Evolutionary conservation across 805 yeast genomes (phyloP).

Genomic region (Candida maris): DNA sequence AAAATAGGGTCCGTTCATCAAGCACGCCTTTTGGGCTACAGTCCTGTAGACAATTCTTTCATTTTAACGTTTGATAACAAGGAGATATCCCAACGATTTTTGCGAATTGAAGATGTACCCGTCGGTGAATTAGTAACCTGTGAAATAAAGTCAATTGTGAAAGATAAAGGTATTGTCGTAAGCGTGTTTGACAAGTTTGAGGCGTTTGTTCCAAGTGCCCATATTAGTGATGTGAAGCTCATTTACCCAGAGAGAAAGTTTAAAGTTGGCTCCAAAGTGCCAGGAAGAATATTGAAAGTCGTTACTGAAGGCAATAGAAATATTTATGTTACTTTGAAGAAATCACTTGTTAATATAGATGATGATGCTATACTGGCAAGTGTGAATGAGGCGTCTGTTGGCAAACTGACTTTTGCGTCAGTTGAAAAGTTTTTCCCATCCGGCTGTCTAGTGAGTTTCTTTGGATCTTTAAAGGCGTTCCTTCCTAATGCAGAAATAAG

Average conservation of each 20-base stretch:
- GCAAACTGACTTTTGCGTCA: conserved; percentile 63
- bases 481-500: conserved; percentile 86
- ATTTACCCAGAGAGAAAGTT: conserved; percentile 90
- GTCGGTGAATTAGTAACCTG: conserved; percentile 63
- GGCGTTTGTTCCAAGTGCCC: conserved; percentile 70
- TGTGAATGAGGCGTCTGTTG: conserved; percentile 38
- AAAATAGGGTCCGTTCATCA: conserved; percentile 61
- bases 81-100: conserved; percentile 58
- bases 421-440: conserved; percentile 65
- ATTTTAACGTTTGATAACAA: conserved; percentile 67
- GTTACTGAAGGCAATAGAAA: conserved; percentile 41
- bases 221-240: conserved; percentile 80
- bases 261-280: conserved; percentile 78
- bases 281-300: conserved; percentile 63
- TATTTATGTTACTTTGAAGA: conserved; percentile 70
- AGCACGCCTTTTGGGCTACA: conserved; percentile 76
- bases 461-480: conserved; percentile 73
- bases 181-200: conserved; percentile 62
- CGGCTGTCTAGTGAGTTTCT: conserved; percentile 84
- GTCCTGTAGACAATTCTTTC: conserved; percentile 61
- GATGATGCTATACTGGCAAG: conserved; percentile 47
- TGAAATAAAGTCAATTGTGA: conserved; percentile 52
- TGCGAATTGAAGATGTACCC: conserved; percentile 70
- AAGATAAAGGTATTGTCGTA: conserved; percentile 65
- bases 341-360: conserved; percentile 69